A percentile compares a stretch with the other conserved stretches of the same genome.
Evolutionary conservation across 768 basidiomycete species (phyloP).

Genomic region (Termitomyces sp.): DNA sequence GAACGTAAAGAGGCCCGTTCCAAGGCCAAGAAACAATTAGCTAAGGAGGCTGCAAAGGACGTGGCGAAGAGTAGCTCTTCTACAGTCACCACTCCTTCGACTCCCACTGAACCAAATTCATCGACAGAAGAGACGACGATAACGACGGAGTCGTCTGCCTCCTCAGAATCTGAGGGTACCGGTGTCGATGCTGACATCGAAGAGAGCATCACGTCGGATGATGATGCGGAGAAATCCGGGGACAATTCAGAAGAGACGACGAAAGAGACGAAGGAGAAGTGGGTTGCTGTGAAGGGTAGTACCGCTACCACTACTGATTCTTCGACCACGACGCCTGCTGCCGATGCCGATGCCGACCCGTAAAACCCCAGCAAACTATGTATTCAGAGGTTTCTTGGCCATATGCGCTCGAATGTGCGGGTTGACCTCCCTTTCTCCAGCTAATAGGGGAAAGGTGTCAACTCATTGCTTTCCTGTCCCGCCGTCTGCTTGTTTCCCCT

Average conservation of each 20-base stretch:
- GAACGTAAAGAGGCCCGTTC: conserved; percentile 50
- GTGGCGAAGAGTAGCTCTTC: conserved; percentile 33
- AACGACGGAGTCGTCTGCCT: conserved; percentile 26
- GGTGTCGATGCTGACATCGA: conserved; percentile 71
- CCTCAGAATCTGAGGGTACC: conserved; percentile 52
- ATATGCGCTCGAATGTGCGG: conserved; percentile 3
- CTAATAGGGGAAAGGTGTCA: background rate
- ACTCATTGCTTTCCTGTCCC: conserved; percentile 11
- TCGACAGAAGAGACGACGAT: conserved; percentile 12
- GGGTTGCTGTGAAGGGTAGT: conserved; percentile 65
- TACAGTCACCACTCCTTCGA: conserved; percentile 20
- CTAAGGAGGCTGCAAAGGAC: conserved; percentile 10
- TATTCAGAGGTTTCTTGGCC: conserved; percentile 4
- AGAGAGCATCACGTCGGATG: conserved; percentile 72
- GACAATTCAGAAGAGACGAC: conserved; percentile 31
- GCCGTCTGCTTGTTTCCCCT: conserved; percentile 15
- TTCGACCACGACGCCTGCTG: conserved; percentile 16
- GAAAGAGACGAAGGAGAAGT: conserved; percentile 62
- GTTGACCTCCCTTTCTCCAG: background rate
- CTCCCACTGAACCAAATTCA: conserved; percentile 30
- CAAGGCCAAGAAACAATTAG: conserved; percentile 43
- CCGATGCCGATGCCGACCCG: conserved; percentile 14
- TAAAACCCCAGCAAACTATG: conserved; percentile 6
- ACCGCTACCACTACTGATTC: conserved; percentile 18
- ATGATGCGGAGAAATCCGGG: conserved; percentile 47